A percentile compares a stretch with the other conserved stretches of the same genome.
These are phyloP conservation scores for Camellia sinensis DNA, from an alignment of 148 eudicot species.

Conservation along the genomic window DNA sequence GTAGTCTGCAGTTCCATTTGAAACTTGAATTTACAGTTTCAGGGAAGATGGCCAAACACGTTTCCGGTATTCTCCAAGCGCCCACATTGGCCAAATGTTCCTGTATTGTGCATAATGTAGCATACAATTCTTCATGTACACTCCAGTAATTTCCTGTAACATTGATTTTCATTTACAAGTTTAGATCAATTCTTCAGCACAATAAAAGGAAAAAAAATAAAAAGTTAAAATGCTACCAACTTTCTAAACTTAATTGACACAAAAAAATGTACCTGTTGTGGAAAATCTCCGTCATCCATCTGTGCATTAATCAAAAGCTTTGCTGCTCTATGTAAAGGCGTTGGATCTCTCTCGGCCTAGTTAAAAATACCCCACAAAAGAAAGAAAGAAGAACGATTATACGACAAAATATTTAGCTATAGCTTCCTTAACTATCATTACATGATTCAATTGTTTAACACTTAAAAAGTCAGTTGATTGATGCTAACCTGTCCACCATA, in stretches of 20 bases:
- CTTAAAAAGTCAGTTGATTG: not conserved
- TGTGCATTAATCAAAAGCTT: slow-evolving; percentile 40
- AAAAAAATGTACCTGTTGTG: slow-evolving; percentile 29
- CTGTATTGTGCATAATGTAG: slow-evolving; percentile 37
- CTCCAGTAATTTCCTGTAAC: slow-evolving; percentile 40
- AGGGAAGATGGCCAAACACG: no score
- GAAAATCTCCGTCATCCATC: slow-evolving; percentile 40
- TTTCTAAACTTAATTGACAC: not conserved
- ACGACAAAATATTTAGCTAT: not conserved
- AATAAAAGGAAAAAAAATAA: not conserved
- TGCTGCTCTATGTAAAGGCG: slow-evolving; percentile 40
- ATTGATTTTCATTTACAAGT: not conserved
- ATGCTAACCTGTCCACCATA: slow-evolving; percentile 31
- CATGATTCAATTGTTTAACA: not conserved
- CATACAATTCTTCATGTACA: slow-evolving; percentile 46
- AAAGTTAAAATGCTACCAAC: not conserved
- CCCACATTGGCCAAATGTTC: slow-evolving; percentile 41
- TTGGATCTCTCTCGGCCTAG: slow-evolving; percentile 40
- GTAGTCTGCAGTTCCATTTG: no score
- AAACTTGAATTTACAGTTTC: no score
- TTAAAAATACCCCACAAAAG: not conserved
- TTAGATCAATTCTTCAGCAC: not conserved
- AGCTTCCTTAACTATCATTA: not conserved
- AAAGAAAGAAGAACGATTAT: not conserved
- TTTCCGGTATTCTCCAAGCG: slow-evolving; percentile 37